Evolutionary conservation across 495 filamentous ascomycete species (phyloP).

Genomic region (Penicillium paxilli): DNA sequence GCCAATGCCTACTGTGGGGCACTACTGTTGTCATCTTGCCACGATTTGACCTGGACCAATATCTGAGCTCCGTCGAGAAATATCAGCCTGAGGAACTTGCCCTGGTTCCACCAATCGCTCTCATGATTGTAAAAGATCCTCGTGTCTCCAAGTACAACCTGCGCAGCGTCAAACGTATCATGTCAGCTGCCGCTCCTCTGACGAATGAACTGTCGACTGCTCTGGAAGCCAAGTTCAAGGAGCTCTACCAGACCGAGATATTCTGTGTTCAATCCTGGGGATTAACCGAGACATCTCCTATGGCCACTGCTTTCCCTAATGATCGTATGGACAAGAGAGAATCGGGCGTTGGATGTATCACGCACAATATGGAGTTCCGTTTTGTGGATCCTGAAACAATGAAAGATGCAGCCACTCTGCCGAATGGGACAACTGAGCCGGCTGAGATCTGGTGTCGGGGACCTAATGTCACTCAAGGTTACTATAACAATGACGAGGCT

Average conservation of each 20-base stretch:
- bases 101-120: constrained; percentile 69
- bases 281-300: constrained; percentile 64
- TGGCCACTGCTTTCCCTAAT: constrained; percentile 43
- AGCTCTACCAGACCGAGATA: constrained; percentile 46
- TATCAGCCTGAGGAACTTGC: constrained; percentile 22
- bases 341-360: constrained; percentile 58
- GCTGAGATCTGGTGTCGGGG: constrained; percentile 59
- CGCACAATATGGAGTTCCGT: constrained; percentile 57
- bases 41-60: constrained; percentile 67
- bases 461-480: constrained; percentile 65
- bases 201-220: constrained; percentile 65
- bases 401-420: constrained; percentile 27
- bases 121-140: constrained; percentile 71
- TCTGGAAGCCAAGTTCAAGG: constrained; percentile 55
- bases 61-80: constrained; percentile 20
- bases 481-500: constrained; percentile 64
- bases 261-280: constrained; percentile 75
- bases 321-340: constrained; percentile 54
- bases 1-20: constrained; percentile 20
- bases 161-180: constrained; percentile 66
- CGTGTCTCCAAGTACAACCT: constrained; percentile 70
- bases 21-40: constrained; percentile 61
- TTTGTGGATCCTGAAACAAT: constrained; percentile 51
- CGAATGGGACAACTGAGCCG: constrained; percentile 48
- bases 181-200: constrained; percentile 78